These are phyloP conservation scores for Puya raimondii DNA, from an alignment of 176 grass and related monocot genomes.

Conservation along the genomic window DNA sequence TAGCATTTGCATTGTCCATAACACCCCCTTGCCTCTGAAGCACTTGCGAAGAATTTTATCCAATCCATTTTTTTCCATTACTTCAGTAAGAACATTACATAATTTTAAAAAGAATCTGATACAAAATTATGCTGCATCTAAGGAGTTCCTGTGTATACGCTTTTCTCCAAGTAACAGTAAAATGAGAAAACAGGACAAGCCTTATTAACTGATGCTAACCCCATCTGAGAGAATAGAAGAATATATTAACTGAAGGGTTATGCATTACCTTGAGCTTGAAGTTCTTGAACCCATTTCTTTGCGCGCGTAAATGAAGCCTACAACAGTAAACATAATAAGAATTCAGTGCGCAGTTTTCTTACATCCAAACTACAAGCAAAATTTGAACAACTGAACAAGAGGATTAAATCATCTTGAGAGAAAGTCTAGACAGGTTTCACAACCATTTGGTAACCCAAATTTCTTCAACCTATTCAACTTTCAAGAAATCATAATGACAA, in stretches of 20 bases:
- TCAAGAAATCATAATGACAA: too few species aligned
- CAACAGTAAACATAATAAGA: background rate
- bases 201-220: background rate
- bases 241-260: background rate
- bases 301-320: conserved; percentile 33
- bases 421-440: too few species aligned
- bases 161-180: too few species aligned
- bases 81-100: background rate
- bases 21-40: background rate
- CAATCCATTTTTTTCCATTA: too few species aligned
- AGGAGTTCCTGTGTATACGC: background rate
- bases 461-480: too few species aligned
- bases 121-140: background rate
- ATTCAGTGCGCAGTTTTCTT: background rate
- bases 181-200: background rate
- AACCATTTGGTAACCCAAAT: too few species aligned
- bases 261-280: conserved; percentile 76
- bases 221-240: background rate
- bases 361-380: too few species aligned
- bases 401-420: too few species aligned
- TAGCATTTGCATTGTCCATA: background rate
- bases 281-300: conserved; percentile 97
- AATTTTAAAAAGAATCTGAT: background rate
- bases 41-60: background rate
- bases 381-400: too few species aligned